phyloP scores from a whole-genome alignment of 768 basidiomycete species.

The Naematelia encephala region DNA sequence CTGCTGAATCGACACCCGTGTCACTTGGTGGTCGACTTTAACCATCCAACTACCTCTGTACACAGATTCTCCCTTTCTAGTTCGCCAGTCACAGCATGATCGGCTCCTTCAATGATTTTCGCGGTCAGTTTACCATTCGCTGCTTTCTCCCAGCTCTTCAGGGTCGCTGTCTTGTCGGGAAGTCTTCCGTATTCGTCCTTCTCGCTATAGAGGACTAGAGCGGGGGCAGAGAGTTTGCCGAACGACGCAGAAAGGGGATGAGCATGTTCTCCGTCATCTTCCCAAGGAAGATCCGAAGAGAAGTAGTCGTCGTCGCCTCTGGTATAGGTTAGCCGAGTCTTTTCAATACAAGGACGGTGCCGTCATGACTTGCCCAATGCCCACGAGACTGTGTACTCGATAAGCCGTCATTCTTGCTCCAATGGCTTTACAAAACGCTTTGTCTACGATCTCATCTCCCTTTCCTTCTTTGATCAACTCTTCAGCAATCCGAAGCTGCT shows the following conservation, averaged over 20 bases:
- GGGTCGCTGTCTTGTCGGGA: conserved; percentile 3
- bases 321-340: conserved; percentile 4
- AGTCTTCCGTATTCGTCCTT: conserved; percentile 29
- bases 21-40: conserved; percentile 10
- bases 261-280: conserved; percentile 12
- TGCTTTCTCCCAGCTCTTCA: conserved; percentile 29
- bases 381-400: conserved; percentile 34
- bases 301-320: conserved; percentile 51
- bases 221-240: conserved; percentile 34
- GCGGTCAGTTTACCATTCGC: conserved; percentile 19
- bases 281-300: conserved; percentile 37
- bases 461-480: conserved; percentile 29
- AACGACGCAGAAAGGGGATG: conserved; percentile 46
- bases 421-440: conserved; percentile 20
- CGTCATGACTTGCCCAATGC: conserved; percentile 34
- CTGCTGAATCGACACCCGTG: neutral
- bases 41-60: conserved; percentile 27
- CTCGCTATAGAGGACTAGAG: conserved; percentile 37
- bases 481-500: conserved; percentile 19
- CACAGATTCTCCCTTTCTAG: conserved; percentile 23
- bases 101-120: conserved; percentile 25
- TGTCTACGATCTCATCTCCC: conserved; percentile 31
- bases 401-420: conserved; percentile 32
- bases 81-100: conserved; percentile 31
- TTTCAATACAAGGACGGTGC: neutral